Base-by-base conservation (phyloP, 768 basidiomycete species). In the Psilocybe cyanescens region DNA sequence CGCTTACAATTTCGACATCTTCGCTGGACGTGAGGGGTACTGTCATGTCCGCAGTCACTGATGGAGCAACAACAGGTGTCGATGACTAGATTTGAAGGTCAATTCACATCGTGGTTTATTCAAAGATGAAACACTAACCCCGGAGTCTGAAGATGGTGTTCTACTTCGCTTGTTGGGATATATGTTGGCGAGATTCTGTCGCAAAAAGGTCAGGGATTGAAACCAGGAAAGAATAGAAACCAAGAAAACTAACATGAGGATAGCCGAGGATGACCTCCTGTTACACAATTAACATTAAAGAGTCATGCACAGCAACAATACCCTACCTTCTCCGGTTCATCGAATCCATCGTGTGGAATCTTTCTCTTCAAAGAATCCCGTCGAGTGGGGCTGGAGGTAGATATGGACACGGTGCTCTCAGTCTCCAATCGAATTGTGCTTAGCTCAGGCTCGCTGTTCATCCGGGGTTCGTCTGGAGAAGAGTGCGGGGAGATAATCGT, bases 141-240 rank as follows among this genome's bases (percentile, higher is more conserved):
- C 61, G 24, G 69, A 65, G 5, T 71, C 71, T 2, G 72, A 62
- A 11, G 76, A 68, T 11, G 77, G 75, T 37, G 74, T 76, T 66
- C 71, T 71, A 57, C 73, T 70, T 37, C 76, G 70, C 57, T 79
- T 79, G 55, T 72, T 71, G 8, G 82, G 81, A 63, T 84, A 83
- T 57, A 83, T 80, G 57, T 80, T 73, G 3, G 75, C 71, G n/a
- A 82, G 75, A 58, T 84, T 83, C 82, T 84, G 61, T 8, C 28
- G 9, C 19, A 41, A 37, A 60, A 56, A 16, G 16, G 47, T 48
- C 2, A 51, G 44, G 19, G 3, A 8, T 24, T 24, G 24, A 24
- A 46, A 47, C 8, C 7, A 35, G 47, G 3, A 48, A 29, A 46
- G 49, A 11, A 49, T n/a, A 17, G 51, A 53, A 54, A 14, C 45